Percentiles rank a stretch among this genome's conserved stretches.
These are phyloP conservation scores for Claviceps sorghi DNA, from an alignment of 2,329 filamentous ascomycete genomes.

Conservation along the genomic window DNA sequence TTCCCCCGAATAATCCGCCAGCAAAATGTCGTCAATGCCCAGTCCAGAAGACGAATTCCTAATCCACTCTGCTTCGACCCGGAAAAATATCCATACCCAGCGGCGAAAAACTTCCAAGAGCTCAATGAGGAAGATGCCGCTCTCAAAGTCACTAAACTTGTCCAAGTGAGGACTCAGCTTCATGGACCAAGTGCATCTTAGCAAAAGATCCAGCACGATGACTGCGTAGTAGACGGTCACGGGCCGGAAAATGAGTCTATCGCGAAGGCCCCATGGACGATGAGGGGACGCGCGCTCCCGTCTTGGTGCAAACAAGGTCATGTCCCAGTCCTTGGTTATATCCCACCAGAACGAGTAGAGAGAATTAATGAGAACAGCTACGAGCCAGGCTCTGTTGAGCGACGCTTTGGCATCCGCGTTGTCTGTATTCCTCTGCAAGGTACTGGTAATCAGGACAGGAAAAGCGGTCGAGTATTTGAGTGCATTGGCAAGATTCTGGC, in stretches of 20 bases:
- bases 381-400: conserved; percentile 49
- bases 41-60: conserved; percentile 37
- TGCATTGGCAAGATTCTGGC: conserved; percentile 84
- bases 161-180: conserved; percentile 74
- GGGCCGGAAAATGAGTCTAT: conserved; percentile 56
- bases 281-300: conserved; percentile 44
- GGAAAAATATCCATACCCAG: conserved; percentile 96
- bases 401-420: conserved; percentile 24
- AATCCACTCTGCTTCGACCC: conserved; percentile 88
- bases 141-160: conserved; percentile 74
- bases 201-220: conserved; percentile 60
- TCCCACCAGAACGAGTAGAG: conserved; percentile 99
- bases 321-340: conserved; percentile 89
- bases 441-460: conserved; percentile 71
- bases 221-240: conserved; percentile 69
- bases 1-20: conserved; percentile 57
- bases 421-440: conserved; percentile 51
- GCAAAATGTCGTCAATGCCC: conserved; percentile 54
- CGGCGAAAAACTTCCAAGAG: conserved; percentile 72
- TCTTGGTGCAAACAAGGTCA: conserved; percentile 58
- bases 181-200: conserved; percentile 83
- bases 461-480: conserved; percentile 91
- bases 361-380: conserved; percentile 67
- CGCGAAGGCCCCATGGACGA: conserved; percentile 64
- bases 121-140: conserved; percentile 77